Evolutionary conservation across 2,329 filamentous ascomycete species (phyloP), one percentile per base, ranked within the genome.

Genomic region (Lasiodiplodia sp.): DNA sequence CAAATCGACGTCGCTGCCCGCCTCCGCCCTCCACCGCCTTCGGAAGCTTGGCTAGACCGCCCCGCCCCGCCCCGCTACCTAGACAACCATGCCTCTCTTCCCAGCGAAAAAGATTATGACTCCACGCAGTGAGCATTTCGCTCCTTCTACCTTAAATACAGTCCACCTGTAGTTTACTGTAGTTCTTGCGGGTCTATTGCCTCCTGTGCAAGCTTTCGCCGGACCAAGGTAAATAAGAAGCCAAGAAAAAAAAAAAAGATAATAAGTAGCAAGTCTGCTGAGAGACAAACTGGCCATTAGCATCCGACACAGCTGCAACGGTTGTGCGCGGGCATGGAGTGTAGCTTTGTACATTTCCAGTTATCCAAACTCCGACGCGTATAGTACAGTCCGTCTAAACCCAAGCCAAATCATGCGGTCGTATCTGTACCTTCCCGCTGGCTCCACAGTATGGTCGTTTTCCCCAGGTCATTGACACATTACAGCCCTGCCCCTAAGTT

Each of bases 1-100:
- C 65, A 67, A 67, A 67, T 67, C 53, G 53, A 58, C 65, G 52
- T 25, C 40, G 64, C 52, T 34, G 44, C 65, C 65, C 65, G 65
- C 65, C 25, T 37, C 44, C 51, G 51, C 55, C 6, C 34, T 40
- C 63, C 21, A 57, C 55, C 55, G 55, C 55, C 64, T 51, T 66
- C 56, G 38, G 23, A 53, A 52, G 60, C 28, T 40, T 21, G 21
- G 25, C 34, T 58, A 8, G 47, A 37, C 21, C 25, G 40, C 38
- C 47, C 44, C 55, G 31, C 55, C n/a, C 55, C 55, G 34, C 31
- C 10, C 55, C 31, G n/a, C 55, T 34, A 12, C 38, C 55, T 1
- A 34, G 31, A 14, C 11, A 28, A 23, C 25, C 14, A 28, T 56
- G 4, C 18, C 7, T n/a, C 40, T 47, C 44, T 47, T 47, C 21